Conservation (phyloP, 345 rosid species). For the Eucalyptus grandis region DNA sequence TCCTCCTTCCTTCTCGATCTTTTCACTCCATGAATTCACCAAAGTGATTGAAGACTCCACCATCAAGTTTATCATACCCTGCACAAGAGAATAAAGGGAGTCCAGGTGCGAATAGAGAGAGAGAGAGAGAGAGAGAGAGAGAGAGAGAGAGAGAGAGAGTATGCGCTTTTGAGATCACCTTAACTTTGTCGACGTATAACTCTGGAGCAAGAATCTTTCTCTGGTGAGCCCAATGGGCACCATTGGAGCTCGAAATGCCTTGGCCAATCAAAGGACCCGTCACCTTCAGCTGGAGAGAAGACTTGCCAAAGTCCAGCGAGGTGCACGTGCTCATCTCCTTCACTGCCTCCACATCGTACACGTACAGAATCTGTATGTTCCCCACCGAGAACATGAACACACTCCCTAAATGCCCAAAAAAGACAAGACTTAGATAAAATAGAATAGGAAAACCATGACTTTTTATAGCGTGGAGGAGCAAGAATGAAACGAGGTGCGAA, state of each 20-base stretch:
- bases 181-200: slow-evolving; percentile 7
- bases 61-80: too few relatives aligned
- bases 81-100: background rate
- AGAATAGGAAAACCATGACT: too few relatives aligned
- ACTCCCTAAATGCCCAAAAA: background rate
- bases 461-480: too few relatives aligned
- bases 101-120: background rate
- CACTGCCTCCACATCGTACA: slow-evolving; percentile 1
- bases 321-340: slow-evolving; percentile 9
- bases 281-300: slow-evolving; percentile 2
- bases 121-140: background rate
- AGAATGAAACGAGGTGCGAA: too few relatives aligned
- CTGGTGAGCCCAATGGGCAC: slow-evolving; percentile 15
- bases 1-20: too few relatives aligned
- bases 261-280: slow-evolving; percentile 12
- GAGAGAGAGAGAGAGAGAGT: background rate
- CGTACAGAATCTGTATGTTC: background rate
- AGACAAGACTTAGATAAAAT: too few relatives aligned
- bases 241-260: slow-evolving; percentile 15
- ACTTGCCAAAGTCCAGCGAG: slow-evolving; percentile 16
- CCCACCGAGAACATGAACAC: background rate
- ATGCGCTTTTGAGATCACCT: background rate
- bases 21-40: too few relatives aligned
- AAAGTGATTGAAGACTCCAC: too few relatives aligned
- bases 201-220: slow-evolving; percentile 15